phyloP scores from a whole-genome alignment of 805 yeast species.

The Saccharomycopsis sp. region DNA sequence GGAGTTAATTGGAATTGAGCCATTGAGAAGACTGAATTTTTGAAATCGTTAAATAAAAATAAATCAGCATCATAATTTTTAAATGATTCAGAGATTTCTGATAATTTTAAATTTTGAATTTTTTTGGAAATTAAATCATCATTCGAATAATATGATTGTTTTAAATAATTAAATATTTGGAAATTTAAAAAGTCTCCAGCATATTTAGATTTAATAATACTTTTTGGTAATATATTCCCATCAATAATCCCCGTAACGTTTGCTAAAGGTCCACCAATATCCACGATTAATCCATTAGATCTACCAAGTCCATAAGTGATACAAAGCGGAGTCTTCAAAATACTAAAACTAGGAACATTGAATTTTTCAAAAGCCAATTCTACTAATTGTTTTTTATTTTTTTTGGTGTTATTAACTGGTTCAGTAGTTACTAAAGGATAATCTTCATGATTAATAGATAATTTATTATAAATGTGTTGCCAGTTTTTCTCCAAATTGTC shows the following conservation, averaged over 20 bases:
- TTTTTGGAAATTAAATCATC: constrained; percentile 28
- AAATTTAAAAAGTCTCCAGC: constrained; percentile 80
- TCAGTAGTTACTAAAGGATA: constrained; percentile 35
- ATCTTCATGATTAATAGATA: constrained; percentile 38
- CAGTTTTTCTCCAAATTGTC: constrained; percentile 59
- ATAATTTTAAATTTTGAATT: neutral
- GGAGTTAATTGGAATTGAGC: constrained; percentile 31
- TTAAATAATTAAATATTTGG: constrained; percentile 43
- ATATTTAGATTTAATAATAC: constrained; percentile 53
- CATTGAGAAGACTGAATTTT: constrained; percentile 30
- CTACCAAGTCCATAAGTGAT: constrained; percentile 70
- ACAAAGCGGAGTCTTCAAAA: constrained; percentile 69
- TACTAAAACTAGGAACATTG: constrained; percentile 65
- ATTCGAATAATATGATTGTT: constrained; percentile 25
- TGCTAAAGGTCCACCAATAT: constrained; percentile 61
- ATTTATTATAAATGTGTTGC: constrained; percentile 48
- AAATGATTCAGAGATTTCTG: constrained; percentile 25
- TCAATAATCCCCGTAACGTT: constrained; percentile 70
- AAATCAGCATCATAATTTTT: constrained; percentile 28
- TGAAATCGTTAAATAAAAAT: constrained; percentile 38
- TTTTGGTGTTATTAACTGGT: constrained; percentile 59
- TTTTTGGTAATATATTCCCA: constrained; percentile 60
- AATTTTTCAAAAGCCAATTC: constrained; percentile 70
- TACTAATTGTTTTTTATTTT: constrained; percentile 44
- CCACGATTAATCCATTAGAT: constrained; percentile 69